Percentiles rank a stretch among this genome's conserved stretches.
These are phyloP conservation scores for Cryptosporidium meleagridis DNA, from an alignment of 169 alveolate genomes.

Conservation along the genomic window DNA sequence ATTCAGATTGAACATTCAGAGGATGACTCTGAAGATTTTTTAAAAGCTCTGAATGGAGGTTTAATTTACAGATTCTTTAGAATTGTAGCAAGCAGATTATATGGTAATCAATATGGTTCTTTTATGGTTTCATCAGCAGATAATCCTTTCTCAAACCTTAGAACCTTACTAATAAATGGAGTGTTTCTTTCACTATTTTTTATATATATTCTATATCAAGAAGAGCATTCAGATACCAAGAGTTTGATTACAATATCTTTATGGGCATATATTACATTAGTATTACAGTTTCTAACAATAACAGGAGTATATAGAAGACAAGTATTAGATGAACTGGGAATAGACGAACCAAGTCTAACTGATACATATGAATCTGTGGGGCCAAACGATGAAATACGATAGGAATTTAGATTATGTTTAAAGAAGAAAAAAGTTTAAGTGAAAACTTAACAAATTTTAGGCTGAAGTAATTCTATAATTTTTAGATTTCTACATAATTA, in stretches of 20 bases:
- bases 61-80: conserved; percentile 1
- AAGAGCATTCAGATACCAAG: conserved; percentile 13
- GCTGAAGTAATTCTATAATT: no score
- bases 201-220: conserved; percentile 20
- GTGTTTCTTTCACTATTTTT: conserved; percentile 8
- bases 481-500: no score
- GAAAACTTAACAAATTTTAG: neutral
- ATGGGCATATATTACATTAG: conserved; percentile 42
- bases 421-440: no score
- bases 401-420: neutral
- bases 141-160: neutral
- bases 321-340: conserved; percentile 9
- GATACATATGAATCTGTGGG: neutral
- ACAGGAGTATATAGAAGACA: conserved; percentile 60
- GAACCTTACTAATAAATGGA: conserved; percentile 27
- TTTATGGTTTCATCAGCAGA: conserved; percentile 9
- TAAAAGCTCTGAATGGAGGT: neutral
- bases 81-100: conserved; percentile 8
- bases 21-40: conserved; percentile 1
- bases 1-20: conserved; percentile 23
- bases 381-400: neutral
- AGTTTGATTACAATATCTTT: conserved; percentile 31
- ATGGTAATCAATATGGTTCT: conserved; percentile 28
- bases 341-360: conserved; percentile 16
- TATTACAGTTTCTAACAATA: conserved; percentile 28